Evolutionary conservation across 2,329 filamentous ascomycete species (phyloP).

Genomic region (Seiridium unicorne): DNA sequence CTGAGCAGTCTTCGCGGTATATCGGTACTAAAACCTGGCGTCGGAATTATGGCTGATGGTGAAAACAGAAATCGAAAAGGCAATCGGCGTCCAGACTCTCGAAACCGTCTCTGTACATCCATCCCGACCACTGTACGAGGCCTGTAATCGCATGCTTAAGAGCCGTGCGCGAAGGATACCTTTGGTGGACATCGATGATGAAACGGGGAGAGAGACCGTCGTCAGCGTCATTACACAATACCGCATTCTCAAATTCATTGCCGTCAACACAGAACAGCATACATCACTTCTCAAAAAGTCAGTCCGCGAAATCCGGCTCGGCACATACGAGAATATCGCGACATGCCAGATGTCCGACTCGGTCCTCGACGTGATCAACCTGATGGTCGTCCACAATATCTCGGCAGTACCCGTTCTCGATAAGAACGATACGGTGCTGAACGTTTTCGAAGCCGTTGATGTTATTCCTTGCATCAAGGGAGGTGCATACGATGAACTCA

Average conservation of each 20-base stretch:
- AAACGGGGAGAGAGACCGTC: constrained; percentile 88
- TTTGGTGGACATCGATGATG: constrained; percentile 88
- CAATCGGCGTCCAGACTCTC: constrained; percentile 84
- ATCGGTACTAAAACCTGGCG: constrained; percentile 7
- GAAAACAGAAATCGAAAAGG: constrained; percentile 82
- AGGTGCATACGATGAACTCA: constrained; percentile 86
- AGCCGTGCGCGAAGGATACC: constrained; percentile 92
- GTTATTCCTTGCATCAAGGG: constrained; percentile 95
- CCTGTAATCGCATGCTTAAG: constrained; percentile 89
- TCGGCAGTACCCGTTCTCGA: constrained; percentile 94
- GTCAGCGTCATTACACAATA: constrained; percentile 98
- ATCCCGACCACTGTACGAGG: constrained; percentile 87
- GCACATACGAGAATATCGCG: constrained; percentile 77
- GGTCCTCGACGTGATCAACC: constrained; percentile 91
- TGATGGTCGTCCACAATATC: constrained; percentile 90
- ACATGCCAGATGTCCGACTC: constrained; percentile 86
- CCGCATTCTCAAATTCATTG: constrained; percentile 96
- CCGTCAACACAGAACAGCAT: constrained; percentile 83
- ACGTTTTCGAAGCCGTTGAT: constrained; percentile 97
- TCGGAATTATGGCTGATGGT: background rate
- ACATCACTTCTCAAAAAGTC: constrained; percentile 88
- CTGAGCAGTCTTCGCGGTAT: constrained; percentile 86
- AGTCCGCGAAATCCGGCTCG: constrained; percentile 78
- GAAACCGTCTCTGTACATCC: constrained; percentile 97
- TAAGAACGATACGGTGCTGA: constrained; percentile 72